Evolutionary conservation across 371 early-diverging fungal species (phyloP), one percentile per base, ranked within the genome.

Genomic region (Mortierella sp.): DNA sequence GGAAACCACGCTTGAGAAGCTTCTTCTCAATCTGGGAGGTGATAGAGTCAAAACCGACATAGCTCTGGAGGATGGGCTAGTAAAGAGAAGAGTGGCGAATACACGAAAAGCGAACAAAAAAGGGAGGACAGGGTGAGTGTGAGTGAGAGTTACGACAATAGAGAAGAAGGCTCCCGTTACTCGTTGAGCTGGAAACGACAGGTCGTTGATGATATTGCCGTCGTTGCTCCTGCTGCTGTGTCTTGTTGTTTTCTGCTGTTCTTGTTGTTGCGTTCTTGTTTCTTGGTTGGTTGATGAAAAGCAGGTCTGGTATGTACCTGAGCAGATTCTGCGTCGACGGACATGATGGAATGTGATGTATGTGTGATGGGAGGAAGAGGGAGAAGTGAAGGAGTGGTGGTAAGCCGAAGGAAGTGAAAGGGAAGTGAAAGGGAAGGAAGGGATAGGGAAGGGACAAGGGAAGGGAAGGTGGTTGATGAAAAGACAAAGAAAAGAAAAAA

Each of bases 31-130:
- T 84, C 84, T 99, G 99, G 75, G 93, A 92, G 73, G 98, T 96
- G 90, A 98, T 95, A 75, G 96, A 94, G 91, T 98, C 99, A 89
- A 98, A 98, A 68, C 98, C 99, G 83, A 99, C 98, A 89, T 98
- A 97, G 74, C 94, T 93, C 88, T 92, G 91, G 73, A 93, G 91
- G 48, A 88, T 81, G 65, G 90, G 88, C 94, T 94, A 88, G 70
- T 78, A 28, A 44, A 5, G 48, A 44, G 50, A 52, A 54, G 19
- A 21, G 74, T 42, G 42, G 45, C 28, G 75, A 31, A 70, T 58
- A 26, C 26, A 48, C 68, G n/a, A 58, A 9, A 54, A 57, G 58
- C 21, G 28, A 11, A 31, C 42, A n/a, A 45, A 45, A 31, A n/a
- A 77, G 11, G 26, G 16, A 76, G 24, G 5, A 63, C 7, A 63